Percentiles rank a stretch among this genome's conserved stretches.
Evolutionary conservation across 2,329 filamentous ascomycete species (phyloP).

Genomic region (Phoma herbarum): DNA sequence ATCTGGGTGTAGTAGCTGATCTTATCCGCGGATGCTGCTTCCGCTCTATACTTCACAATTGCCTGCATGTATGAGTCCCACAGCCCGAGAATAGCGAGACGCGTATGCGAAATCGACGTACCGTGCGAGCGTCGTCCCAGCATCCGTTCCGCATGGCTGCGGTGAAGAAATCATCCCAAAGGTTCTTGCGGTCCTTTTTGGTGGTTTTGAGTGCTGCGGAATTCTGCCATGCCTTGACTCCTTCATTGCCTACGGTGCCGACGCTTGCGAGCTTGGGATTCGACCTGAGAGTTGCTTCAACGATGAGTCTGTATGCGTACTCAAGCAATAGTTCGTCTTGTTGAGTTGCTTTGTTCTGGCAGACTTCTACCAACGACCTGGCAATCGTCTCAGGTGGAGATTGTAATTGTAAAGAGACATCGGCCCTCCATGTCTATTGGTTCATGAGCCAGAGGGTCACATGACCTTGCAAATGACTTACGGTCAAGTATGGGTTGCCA

Average conservation of each 20-base stretch:
- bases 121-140: slow-evolving; percentile 48
- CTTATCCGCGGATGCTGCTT: slow-evolving; percentile 35
- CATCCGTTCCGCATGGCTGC: slow-evolving; percentile 42
- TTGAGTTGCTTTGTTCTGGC: slow-evolving; percentile 33
- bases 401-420: slow-evolving; percentile 34
- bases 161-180: slow-evolving; percentile 42
- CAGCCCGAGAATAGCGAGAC: not conserved
- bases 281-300: slow-evolving; percentile 30
- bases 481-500: slow-evolving; percentile 48
- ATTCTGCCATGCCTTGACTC: slow-evolving; percentile 41
- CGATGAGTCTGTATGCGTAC: slow-evolving; percentile 38
- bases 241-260: slow-evolving; percentile 31
- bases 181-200: slow-evolving; percentile 33
- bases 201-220: slow-evolving; percentile 37
- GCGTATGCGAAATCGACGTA: slow-evolving; percentile 26
- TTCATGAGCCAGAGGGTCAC: slow-evolving; percentile 6
- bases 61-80: slow-evolving; percentile 31
- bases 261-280: slow-evolving; percentile 9
- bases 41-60: slow-evolving; percentile 41
- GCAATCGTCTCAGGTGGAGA: slow-evolving; percentile 21
- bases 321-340: slow-evolving; percentile 39
- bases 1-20: slow-evolving; percentile 39
- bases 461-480: slow-evolving; percentile 19
- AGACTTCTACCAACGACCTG: slow-evolving; percentile 28
- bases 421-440: slow-evolving; percentile 45